Evolutionary conservation across 2,329 filamentous ascomycete genomes (phyloP), one percentile per base, ranked within the genome.

Genomic region (Fusarium metavorans): DNA sequence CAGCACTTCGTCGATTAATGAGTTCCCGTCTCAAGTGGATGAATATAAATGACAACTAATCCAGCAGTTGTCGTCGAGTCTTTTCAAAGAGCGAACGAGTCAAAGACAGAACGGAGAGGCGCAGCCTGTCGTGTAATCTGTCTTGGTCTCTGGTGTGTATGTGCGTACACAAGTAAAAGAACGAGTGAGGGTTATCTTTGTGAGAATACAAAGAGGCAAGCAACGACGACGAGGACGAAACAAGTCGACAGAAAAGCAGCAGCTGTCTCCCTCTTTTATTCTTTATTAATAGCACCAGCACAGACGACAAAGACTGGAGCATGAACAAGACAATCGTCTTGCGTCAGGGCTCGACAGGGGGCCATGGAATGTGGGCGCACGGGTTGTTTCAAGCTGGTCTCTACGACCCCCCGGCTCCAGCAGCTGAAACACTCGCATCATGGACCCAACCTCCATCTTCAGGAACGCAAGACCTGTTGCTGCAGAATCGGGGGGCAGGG

Each of bases 321-420:
- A 56, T 41, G 58, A 45, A 48, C 57, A 37, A 37, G 50, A 67
- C 66, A 68, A 37, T 59, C 72, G 65, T 63, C 58, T 59, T 70
- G 75, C 69, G 37, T 77, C 71, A 76, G 72, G 65, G 66, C 65
- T 43, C 68, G 63, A 54, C 60, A 70, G 66, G 74, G 67, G 67
- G 54, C 57, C 43, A 23, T 23, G 65, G 71, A 74, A 74, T 71
- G 73, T 68, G 67, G 67, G 62, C 60, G 72, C 76, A 78, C 76
- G 74, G 74, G 37, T 75, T 68, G 76, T 78, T 76, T 77, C 76
- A 77, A 74, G 59, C 66, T 66, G 50, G 48, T 30, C 39, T 41
- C 65, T 57, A 61, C 52, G 64, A 73, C 71, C 59, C 66, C 69
- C 56, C 30, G 30, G 52, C 63, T 63, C 71, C 76, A 75, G 72